A percentile compares a stretch with the other conserved stretches of the same genome.
phyloP scores from a whole-genome alignment of 2,329 filamentous ascomycete genomes.

The Didymella segeticola region DNA sequence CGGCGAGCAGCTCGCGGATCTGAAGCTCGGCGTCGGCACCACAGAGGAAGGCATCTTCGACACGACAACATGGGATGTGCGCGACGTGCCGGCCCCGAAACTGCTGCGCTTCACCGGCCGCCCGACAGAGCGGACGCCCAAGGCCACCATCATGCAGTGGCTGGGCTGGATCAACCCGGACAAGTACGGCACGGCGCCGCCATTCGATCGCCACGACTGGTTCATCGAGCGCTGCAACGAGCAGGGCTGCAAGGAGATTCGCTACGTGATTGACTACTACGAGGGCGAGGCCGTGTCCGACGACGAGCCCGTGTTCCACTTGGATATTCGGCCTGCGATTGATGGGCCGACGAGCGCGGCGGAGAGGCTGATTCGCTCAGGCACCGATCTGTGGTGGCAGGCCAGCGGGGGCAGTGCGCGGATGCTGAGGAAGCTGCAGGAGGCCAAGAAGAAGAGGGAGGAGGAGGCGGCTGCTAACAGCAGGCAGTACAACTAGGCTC shows the following conservation, averaged over 20 bases:
- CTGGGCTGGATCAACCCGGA: conserved; percentile 80
- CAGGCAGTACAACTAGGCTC: conserved; percentile 36
- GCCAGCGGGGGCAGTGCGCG: conserved; percentile 75
- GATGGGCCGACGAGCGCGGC: conserved; percentile 79
- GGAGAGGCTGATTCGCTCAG: conserved; percentile 86
- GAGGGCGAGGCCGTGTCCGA: conserved; percentile 79
- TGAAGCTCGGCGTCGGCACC: conserved; percentile 51
- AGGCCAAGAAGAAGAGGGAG: conserved; percentile 37
- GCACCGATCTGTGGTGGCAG: conserved; percentile 92
- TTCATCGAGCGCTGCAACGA: conserved; percentile 77
- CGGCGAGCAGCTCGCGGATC: conserved; percentile 72
- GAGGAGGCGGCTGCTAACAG: conserved; percentile 30
- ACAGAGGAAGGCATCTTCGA: conserved; percentile 41
- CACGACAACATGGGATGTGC: conserved; percentile 44
- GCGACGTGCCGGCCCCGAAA: conserved; percentile 64
- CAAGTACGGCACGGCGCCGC: conserved; percentile 79
- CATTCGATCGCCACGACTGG: conserved; percentile 98
- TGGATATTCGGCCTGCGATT: conserved; percentile 90
- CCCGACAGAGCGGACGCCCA: conserved; percentile 88
- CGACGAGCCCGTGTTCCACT: conserved; percentile 92
- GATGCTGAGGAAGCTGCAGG: conserved; percentile 50
- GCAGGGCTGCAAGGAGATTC: conserved; percentile 75
- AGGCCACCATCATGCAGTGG: conserved; percentile 82
- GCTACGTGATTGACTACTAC: conserved; percentile 98
- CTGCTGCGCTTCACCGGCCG: conserved; percentile 88